Evolutionary conservation across 768 basidiomycete genomes (phyloP), one percentile per base, ranked within the genome.

Genomic region (Hemileccinum impolitum): DNA sequence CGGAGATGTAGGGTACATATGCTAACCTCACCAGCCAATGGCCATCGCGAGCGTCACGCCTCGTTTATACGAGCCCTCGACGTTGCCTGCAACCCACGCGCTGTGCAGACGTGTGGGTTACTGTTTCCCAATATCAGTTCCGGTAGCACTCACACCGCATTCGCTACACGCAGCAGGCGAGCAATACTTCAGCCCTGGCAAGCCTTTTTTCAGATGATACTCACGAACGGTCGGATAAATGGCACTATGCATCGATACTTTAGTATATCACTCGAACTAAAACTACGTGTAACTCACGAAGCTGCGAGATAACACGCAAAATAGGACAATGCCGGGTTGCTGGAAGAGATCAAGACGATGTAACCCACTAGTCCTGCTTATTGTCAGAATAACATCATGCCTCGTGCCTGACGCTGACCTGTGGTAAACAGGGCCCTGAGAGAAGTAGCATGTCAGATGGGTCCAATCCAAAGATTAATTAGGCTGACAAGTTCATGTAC

Each of bases 31-130:
- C 64, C 68, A 79, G 38, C 85, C 84, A 51, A 87, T 85, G 3
- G 82, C 81, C 76, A 87, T 80, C 2, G 78, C 85, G 4, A 89
- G 72, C 2, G 81, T 81, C 11, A 84, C 80, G 42, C 80, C 79
- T 9, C 87, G 80, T 64, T 88, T 88, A 62, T 86, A 88, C 3
- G 82, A 74, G 0, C 87, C 85, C 60, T 89, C 87, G 35, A 82
- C 74, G 50, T 87, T 88, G 45, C 82, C 76, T 15, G 82, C 81
- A 15, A 85, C 77, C 85, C 85, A 90, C 26, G 85, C 82, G 5
- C 83, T 80, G 39, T 39, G 49, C 54, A 63, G 17, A 41, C 11
- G 25, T 25, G 26, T 50, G 12, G 25, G 34, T 15, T 15, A 34
- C 26, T 13, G 14, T 7, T 31, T 17, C 35, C 30, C 25, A 25